These are phyloP conservation scores for Ambrosia trifida DNA, from an alignment of 129 eudicot species.

Conservation along the genomic window DNA sequence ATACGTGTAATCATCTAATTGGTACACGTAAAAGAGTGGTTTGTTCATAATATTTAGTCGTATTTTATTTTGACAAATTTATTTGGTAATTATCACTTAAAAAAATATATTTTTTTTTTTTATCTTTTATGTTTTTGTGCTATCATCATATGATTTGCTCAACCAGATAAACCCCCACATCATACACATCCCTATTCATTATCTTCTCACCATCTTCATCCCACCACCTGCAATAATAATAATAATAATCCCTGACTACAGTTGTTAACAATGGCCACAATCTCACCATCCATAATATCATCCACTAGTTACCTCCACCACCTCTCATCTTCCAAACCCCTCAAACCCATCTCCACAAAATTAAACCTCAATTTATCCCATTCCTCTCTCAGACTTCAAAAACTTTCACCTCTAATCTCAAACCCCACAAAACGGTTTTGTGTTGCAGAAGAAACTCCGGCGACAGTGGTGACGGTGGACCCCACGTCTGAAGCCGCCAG, in stretches of 20 bases:
- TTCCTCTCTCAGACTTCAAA: constrained; percentile 35
- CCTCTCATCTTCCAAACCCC: constrained; percentile 2
- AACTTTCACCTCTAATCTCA: not conserved
- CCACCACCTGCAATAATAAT: not conserved
- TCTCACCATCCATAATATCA: constrained; percentile 52
- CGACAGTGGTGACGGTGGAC: constrained; percentile 41
- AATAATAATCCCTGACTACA: not conserved
- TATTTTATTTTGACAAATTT: no score
- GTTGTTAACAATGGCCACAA: constrained; percentile 43
- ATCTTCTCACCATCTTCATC: constrained; percentile 15
- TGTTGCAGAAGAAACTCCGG: constrained; percentile 60
- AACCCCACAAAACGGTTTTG: constrained; percentile 34
- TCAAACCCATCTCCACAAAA: no score
- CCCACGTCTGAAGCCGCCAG: constrained; percentile 64
- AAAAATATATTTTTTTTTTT: no score
- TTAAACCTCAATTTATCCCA: constrained; percentile 23
- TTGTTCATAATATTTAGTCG: no score
- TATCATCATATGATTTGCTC: no score
- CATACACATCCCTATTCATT: constrained; percentile 3
- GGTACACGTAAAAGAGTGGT: no score
- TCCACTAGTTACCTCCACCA: constrained; percentile 52
- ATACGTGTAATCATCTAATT: no score
- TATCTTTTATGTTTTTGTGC: no score
- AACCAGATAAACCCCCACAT: constrained; percentile 49
- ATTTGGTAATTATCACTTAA: no score